Base-by-base conservation (phyloP, 495 filamentous ascomycete species). In the Corynascus novoguineensis region DNA sequence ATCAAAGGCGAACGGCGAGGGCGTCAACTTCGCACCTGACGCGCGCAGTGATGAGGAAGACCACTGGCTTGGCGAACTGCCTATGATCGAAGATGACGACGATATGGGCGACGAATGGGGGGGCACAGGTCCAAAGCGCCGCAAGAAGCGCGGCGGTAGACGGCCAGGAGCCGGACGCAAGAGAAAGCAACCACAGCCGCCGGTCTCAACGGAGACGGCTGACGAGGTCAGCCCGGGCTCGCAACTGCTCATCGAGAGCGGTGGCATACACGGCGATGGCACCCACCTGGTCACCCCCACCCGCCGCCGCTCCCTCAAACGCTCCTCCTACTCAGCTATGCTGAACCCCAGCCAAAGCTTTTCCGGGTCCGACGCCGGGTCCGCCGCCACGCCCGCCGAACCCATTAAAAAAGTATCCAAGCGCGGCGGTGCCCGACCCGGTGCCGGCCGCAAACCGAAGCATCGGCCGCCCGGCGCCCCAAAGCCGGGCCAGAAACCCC, bases 361-460 rank as follows among this genome's bases (percentile, higher is more conserved):
- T 11, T 37, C 53, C 7, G 53, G 42, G 8, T 55, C 53, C 32
- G 53, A 48, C 22, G 32, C 32, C 38, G 27, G 14, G 21, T 28
- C 15, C 25, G 27, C 15, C 25, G 27, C 5, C 19, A 6, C n/a
- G 3, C 17, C 38, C 8, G 57, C 14, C 0, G 38, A 40, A 5
- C 25, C 27, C n/a, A 44, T 60, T 9, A 69, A 68, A 46, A 65
- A 67, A 37, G 19, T 41, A 27, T 65, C 68, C 27, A 68, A 67
- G 53, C 59, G 68, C 40, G 68, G 68, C 19, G 68, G 68, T 27
- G 68, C 66, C 15, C 57, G 68, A 10, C 68, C 68, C 49, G 68
- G 68, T 29, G 68, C 68, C 3, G 68, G 68, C 1, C 61, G 68
- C 14, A 70, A 70, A 40, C 66, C 65, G 0, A 70, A 66, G 38